phyloP scores from a whole-genome alignment of 768 basidiomycete species.

The Pleurotus tuber-regium region DNA sequence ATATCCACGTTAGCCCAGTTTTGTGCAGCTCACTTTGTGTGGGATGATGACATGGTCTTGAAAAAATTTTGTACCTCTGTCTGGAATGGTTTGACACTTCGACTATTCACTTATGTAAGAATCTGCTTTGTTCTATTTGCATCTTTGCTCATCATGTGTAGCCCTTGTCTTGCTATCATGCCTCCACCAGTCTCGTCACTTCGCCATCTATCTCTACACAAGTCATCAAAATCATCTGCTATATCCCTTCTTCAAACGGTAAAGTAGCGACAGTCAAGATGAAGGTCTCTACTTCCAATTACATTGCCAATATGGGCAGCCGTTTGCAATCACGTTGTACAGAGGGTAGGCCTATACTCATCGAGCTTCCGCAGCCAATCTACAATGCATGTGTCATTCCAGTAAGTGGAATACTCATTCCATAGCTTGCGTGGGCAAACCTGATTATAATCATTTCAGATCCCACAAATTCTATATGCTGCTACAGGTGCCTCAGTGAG shows the following conservation, averaged over 20 bases:
- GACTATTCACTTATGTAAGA: not conserved
- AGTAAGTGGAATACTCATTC: no score
- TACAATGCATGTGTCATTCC: no score
- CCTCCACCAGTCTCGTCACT: not conserved
- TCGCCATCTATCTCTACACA: not conserved
- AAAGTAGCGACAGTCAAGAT: no score
- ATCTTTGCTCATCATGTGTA: not conserved
- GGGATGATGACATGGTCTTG: not conserved
- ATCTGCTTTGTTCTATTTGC: not conserved
- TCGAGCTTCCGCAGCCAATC: no score
- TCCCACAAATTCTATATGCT: no score
- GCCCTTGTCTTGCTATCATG: not conserved
- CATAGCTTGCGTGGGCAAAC: no score
- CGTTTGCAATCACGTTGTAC: not conserved
- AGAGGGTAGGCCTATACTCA: not conserved
- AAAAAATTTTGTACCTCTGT: not conserved
- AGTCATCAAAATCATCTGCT: not conserved
- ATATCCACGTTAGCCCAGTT: not conserved
- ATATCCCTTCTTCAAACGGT: no score
- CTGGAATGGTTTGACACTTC: not conserved
- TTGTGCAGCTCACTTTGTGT: not conserved
- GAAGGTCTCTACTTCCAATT: not conserved
- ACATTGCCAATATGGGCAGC: not conserved
- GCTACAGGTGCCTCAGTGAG: no score
- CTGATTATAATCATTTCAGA: no score